Conservation (phyloP, 208 protist genomes). For the Balamuthia mandrillaris region DNA sequence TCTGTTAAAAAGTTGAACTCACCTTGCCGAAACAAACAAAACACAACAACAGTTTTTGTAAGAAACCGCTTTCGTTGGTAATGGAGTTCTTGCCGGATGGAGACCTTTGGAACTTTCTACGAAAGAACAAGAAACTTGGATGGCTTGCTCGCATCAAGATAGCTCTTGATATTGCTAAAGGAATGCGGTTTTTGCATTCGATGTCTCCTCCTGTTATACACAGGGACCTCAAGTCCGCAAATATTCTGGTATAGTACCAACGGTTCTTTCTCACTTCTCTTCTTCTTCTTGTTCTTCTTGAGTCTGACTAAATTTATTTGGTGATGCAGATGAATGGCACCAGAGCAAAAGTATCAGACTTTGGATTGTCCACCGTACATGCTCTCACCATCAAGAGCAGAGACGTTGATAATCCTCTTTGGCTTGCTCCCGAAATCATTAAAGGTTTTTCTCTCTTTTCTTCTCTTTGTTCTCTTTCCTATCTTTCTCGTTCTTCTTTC, state of each 20-base stretch:
- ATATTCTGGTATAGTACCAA: background rate
- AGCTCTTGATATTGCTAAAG: slow-evolving; percentile 9
- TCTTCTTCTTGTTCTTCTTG: background rate
- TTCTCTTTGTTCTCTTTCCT: background rate
- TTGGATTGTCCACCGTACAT: background rate
- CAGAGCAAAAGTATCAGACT: background rate
- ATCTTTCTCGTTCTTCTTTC: background rate
- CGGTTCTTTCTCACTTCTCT: background rate
- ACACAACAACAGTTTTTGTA: slow-evolving; percentile 17
- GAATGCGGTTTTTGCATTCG: background rate
- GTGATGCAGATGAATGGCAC: background rate
- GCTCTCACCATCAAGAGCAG: background rate
- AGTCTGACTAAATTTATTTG: background rate
- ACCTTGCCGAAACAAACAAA: background rate
- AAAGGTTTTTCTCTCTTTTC: background rate
- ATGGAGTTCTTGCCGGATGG: slow-evolving; percentile 30
- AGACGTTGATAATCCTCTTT: background rate
- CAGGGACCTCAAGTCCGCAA: background rate
- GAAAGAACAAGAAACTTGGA: background rate
- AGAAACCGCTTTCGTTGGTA: background rate
- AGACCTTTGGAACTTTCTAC: background rate
- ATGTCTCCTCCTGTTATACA: background rate
- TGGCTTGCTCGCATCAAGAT: background rate
- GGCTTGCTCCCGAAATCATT: background rate
- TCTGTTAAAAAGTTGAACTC: background rate